phyloP scores from a whole-genome alignment of 768 basidiomycete species.

The Candolleomyces efflorescens region DNA sequence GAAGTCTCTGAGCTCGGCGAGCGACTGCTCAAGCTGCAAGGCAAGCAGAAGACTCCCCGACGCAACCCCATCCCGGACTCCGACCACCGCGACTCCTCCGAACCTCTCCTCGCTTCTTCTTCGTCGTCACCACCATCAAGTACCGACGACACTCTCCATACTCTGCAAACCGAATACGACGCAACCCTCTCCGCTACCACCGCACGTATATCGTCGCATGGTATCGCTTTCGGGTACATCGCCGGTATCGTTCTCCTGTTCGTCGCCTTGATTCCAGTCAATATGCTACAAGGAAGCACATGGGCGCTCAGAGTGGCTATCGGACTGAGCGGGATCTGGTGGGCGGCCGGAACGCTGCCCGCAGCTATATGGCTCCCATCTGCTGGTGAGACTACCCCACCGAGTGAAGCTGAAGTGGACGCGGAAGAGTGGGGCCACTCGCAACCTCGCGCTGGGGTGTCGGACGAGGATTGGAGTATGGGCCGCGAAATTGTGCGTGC shows the following conservation, averaged over 20 bases:
- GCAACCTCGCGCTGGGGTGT: slow-evolving; percentile 4
- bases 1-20: slow-evolving; percentile 45
- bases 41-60: slow-evolving; percentile 12
- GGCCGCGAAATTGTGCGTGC: slow-evolving; percentile 54
- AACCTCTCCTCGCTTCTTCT: slow-evolving; percentile 24
- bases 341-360: slow-evolving; percentile 79
- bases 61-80: slow-evolving; percentile 10
- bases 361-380: slow-evolving; percentile 69
- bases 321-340: slow-evolving; percentile 82
- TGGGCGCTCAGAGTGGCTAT: slow-evolving; percentile 79
- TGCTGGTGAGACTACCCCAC: slow-evolving; percentile 19
- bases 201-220: slow-evolving; percentile 78
- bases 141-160: background rate
- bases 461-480: slow-evolving; percentile 35
- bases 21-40: slow-evolving; percentile 23
- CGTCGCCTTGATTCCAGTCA: slow-evolving; percentile 77
- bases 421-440: slow-evolving; percentile 19
- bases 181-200: slow-evolving; percentile 65
- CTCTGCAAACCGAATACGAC: slow-evolving; percentile 43
- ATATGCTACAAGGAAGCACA: slow-evolving; percentile 66
- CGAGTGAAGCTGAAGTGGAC: background rate
- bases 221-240: slow-evolving; percentile 82
- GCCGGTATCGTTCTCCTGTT: slow-evolving; percentile 77
- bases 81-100: slow-evolving; percentile 31
- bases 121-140: background rate